These are phyloP conservation scores for Effrenium voratum DNA, from an alignment of 73 alveolate species.

Conservation along the genomic window DNA sequence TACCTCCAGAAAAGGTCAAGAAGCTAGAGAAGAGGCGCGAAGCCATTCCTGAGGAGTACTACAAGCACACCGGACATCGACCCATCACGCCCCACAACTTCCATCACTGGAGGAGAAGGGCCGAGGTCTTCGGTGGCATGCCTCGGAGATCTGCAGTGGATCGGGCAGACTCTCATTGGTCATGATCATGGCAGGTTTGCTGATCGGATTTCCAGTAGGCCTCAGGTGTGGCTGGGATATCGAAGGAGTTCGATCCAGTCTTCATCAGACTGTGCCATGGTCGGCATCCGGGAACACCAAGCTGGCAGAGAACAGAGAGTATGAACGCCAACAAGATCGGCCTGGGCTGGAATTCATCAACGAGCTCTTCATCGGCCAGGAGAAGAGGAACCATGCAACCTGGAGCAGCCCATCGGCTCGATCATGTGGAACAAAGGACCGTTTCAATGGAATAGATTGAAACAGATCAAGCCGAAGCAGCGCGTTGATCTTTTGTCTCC, in stretches of 20 bases:
- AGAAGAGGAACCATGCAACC: neutral
- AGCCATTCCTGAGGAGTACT: constrained; percentile 33
- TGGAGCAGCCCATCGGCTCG: neutral
- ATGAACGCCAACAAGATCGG: neutral
- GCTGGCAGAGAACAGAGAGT: neutral
- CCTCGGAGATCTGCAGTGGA: neutral
- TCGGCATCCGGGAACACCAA: neutral
- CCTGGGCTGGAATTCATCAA: neutral
- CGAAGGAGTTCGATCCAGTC: neutral
- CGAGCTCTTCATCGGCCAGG: neutral
- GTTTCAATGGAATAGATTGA: neutral
- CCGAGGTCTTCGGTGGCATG: neutral
- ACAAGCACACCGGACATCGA: neutral
- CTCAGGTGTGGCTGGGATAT: constrained; percentile 37
- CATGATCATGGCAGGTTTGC: neutral
- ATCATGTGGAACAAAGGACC: neutral
- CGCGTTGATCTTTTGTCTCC: no score
- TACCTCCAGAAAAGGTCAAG: no score
- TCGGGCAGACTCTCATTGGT: neutral
- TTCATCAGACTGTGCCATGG: neutral
- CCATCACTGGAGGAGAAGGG: neutral
- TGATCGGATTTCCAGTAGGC: neutral
- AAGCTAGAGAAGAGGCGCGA: neutral
- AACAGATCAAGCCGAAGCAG: no score
- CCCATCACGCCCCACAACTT: constrained; percentile 6